These are phyloP conservation scores for Sesbania bispinosa DNA, from an alignment of 306 rosid genomes.

Conservation along the genomic window DNA sequence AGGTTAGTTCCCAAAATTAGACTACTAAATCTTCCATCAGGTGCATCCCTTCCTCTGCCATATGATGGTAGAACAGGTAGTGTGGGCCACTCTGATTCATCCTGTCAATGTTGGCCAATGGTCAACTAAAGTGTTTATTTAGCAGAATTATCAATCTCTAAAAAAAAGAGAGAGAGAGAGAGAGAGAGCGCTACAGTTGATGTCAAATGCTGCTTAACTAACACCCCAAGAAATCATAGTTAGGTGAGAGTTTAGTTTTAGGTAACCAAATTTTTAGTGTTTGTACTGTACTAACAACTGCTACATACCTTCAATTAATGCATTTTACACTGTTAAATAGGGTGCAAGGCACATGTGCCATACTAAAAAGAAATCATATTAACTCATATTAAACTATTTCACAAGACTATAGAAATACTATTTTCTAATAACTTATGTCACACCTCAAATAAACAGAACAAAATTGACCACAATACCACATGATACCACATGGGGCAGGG, in stretches of 20 bases:
- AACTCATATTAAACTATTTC: not conserved
- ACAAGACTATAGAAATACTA: too few species aligned
- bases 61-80: constrained; percentile 53
- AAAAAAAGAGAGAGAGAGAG: not conserved
- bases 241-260: not conserved
- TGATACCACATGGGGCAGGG: constrained; percentile 25
- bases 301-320: not conserved
- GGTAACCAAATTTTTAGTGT: constrained; percentile 13
- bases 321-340: not conserved
- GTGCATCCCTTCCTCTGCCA: constrained; percentile 65
- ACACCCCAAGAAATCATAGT: too few species aligned
- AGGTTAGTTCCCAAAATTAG: constrained; percentile 74
- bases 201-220: not conserved
- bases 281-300: too few species aligned
- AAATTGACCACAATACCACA: not conserved
- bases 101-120: constrained; percentile 30
- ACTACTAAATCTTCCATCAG: constrained; percentile 58
- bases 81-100: constrained; percentile 61
- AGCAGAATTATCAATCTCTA: not conserved
- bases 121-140: not conserved
- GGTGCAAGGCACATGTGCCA: not conserved
- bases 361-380: too few species aligned
- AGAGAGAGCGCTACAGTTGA: not conserved
- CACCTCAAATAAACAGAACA: not conserved
- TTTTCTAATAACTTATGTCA: not conserved